Evolutionary conservation across 805 yeast genomes (phyloP).

Genomic region (Spathaspora arborariae): DNA sequence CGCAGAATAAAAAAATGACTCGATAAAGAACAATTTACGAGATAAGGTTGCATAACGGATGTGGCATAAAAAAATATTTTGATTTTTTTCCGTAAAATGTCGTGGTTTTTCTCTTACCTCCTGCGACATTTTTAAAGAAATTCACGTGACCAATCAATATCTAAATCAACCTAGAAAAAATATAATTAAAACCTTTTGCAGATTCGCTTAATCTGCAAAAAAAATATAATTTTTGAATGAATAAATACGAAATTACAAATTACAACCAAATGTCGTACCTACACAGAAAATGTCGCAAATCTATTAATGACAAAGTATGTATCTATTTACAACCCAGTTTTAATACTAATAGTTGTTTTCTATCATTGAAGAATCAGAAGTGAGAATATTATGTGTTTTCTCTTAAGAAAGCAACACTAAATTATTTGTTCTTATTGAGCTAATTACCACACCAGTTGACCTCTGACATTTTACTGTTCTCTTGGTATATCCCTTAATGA

Average conservation of each 20-base stretch:
- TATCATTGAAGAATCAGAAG: neutral
- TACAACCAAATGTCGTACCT: neutral
- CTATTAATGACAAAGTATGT: neutral
- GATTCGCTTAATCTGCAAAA: conserved; percentile 1
- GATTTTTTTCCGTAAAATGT: neutral
- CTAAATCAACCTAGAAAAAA: neutral
- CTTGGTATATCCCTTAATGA: conserved; percentile 39
- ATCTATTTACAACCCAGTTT: neutral
- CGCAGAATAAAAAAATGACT: neutral
- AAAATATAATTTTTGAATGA: neutral
- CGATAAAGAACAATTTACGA: neutral
- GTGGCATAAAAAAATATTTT: neutral
- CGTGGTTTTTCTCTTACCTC: neutral
- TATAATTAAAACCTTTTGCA: neutral
- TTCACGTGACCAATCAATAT: conserved; percentile 1
- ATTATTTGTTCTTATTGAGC: neutral
- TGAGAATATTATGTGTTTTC: neutral
- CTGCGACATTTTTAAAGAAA: conserved; percentile 2
- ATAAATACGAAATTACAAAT: neutral
- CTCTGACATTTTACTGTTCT: neutral
- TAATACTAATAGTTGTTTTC: neutral
- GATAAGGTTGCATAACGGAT: neutral
- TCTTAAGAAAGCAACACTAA: neutral
- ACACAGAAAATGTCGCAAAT: neutral
- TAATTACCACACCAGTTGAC: neutral